A percentile compares a stretch with the other conserved stretches of the same genome.
Evolutionary conservation across 2,329 filamentous ascomycete species (phyloP).

Genomic region (Penicillium sp.): DNA sequence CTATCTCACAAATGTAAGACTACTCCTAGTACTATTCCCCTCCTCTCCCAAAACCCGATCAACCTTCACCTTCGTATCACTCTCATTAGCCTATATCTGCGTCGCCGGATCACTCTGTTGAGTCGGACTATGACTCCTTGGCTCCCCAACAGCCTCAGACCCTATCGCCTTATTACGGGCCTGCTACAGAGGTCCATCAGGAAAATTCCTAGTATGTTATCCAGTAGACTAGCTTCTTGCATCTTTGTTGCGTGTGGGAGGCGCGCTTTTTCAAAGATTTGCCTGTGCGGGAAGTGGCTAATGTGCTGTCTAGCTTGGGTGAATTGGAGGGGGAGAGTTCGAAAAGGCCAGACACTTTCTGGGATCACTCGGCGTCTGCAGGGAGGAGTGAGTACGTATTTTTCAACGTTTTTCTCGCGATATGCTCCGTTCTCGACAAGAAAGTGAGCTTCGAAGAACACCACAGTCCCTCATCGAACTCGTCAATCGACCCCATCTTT

Average conservation of each 20-base stretch:
- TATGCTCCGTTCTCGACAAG: background rate
- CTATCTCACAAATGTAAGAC: background rate
- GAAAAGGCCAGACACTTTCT: constrained; percentile 20
- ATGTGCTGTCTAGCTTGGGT: background rate
- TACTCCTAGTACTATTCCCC: background rate
- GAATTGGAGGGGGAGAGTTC: background rate
- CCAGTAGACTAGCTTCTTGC: constrained; percentile 52
- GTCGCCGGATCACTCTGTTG: constrained; percentile 55
- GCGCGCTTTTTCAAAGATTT: constrained; percentile 39
- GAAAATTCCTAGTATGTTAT: constrained; percentile 53
- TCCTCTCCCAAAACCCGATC: constrained; percentile 32
- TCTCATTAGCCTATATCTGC: constrained; percentile 54
- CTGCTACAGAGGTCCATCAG: constrained; percentile 47
- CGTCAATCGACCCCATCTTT: background rate
- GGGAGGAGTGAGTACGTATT: background rate
- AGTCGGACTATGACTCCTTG: constrained; percentile 48
- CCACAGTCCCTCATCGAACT: constrained; percentile 1
- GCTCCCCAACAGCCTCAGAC: constrained; percentile 45
- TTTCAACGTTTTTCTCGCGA: background rate
- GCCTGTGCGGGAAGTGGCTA: constrained; percentile 35
- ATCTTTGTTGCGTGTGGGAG: constrained; percentile 38
- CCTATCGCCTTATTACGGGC: constrained; percentile 49
- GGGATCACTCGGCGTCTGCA: constrained; percentile 19
- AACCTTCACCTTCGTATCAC: constrained; percentile 50
- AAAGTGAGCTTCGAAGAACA: background rate